These are phyloP conservation scores for Vitis hybrid DNA, from an alignment of 177 flowering plant species.

Conservation along the genomic window DNA sequence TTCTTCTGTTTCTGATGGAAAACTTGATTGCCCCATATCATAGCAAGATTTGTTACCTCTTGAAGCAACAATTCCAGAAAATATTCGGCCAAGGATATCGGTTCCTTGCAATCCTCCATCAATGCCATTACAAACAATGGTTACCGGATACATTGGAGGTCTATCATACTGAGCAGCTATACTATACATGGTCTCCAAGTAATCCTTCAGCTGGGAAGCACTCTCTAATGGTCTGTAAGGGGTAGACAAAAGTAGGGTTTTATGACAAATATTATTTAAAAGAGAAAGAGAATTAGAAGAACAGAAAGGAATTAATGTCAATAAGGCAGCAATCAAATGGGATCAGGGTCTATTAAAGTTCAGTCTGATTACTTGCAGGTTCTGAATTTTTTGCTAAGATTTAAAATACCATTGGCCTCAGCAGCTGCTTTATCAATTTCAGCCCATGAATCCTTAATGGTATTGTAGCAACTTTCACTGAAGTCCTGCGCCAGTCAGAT, in stretches of 20 bases:
- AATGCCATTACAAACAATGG: background rate
- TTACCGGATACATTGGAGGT: background rate
- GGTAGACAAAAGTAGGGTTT: no score
- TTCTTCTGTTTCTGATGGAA: background rate
- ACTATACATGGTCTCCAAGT: background rate
- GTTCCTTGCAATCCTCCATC: slow-evolving; percentile 2
- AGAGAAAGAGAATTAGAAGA: no score
- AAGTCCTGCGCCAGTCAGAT: background rate
- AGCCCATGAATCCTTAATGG: slow-evolving; percentile 4
- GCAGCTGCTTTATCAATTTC: background rate
- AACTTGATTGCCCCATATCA: background rate
- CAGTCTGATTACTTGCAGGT: background rate
- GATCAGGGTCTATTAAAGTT: no score
- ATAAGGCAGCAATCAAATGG: no score
- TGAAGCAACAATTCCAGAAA: background rate
- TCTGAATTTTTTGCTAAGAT: slow-evolving; percentile 6
- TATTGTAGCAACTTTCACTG: slow-evolving; percentile 8
- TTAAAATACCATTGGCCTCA: background rate
- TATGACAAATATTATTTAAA: no score
- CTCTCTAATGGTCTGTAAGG: background rate
- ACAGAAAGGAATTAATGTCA: no score
- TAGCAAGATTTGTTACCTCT: background rate
- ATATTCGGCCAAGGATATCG: background rate
- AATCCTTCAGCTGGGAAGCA: background rate
- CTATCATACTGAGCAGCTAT: slow-evolving; percentile 4